Evolutionary conservation across 768 basidiomycete genomes (phyloP), one percentile per base, ranked within the genome.

Genomic region (Tylopilus felleus): DNA sequence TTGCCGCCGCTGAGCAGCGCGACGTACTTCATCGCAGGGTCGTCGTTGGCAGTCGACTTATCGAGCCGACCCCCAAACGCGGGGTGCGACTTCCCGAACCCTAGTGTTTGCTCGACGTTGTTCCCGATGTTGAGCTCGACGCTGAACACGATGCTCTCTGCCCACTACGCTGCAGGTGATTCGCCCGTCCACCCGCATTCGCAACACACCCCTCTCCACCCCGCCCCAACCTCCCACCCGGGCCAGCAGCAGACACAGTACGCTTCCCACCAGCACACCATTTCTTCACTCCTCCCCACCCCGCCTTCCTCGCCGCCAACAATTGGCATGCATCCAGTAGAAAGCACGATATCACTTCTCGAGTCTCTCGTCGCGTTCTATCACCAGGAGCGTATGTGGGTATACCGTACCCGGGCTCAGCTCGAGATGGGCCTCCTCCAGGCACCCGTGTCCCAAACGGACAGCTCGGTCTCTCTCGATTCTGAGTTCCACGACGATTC

Each of bases 1-100:
- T 99, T 99, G 28, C 97, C 97, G 36, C 97, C 97, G 54, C 95
- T 98, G 58, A 99, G 84, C 53, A 99, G 75, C 2, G 88, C 96
- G 66, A 98, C 83, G 70, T 93, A 92, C 74, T 93, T 93, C 93
- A 96, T 95, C 45, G 53, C 59, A 14, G 38, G 6, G 43, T 42
- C 41, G 46, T 41, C 14, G 39, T 28, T 3, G 23, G 14, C 23
- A 10, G 17, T 31, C 44, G 55, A 55, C 57, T 63, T 56, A 67
- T 66, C 65, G 46, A 29, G 36, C 55, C 41, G 54, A 66, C 63
- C 61, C 62, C 63, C 57, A 51, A 40, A 45, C 13, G 39, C 28
- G 60, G 62, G 56, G 60, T 53, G 23, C 0, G 40, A 35, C 31
- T 51, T 16, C 3, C 23, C 5, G n/a, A 28, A 13, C 36, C 49